Evolutionary conservation across 2,329 filamentous ascomycete species (phyloP).

Genomic region (Colletotrichum costaricense): DNA sequence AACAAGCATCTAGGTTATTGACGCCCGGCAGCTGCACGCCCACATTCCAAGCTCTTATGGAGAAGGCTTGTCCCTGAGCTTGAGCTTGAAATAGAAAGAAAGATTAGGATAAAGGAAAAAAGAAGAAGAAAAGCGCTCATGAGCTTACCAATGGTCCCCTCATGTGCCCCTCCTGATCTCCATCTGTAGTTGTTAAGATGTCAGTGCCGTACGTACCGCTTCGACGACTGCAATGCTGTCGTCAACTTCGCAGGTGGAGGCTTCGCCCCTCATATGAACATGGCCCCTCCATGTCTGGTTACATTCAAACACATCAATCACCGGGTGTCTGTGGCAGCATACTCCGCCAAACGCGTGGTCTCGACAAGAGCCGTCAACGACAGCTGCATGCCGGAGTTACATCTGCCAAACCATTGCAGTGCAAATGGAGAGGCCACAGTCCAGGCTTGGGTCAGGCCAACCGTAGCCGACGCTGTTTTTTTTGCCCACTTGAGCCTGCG

Average conservation of each 20-base stretch:
- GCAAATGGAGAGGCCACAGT: background rate
- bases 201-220: background rate
- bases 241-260: slow-evolving; percentile 8
- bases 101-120: background rate
- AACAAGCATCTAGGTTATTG: slow-evolving; percentile 25
- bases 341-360: slow-evolving; percentile 2
- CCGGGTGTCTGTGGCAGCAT: background rate
- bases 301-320: slow-evolving; percentile 17
- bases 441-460: background rate
- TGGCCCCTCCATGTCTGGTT: slow-evolving; percentile 15
- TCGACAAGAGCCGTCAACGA: slow-evolving; percentile 11
- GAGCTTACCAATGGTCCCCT: slow-evolving; percentile 2
- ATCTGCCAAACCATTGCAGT: slow-evolving; percentile 4
- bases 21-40: slow-evolving; percentile 4
- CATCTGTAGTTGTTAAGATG: slow-evolving; percentile 7
- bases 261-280: slow-evolving; percentile 7
- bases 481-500: background rate
- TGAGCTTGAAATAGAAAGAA: background rate
- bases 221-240: slow-evolving; percentile 4
- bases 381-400: slow-evolving; percentile 21
- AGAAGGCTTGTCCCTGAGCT: slow-evolving; percentile 12
- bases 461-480: background rate
- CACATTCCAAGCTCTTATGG: slow-evolving; percentile 19
- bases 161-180: slow-evolving; percentile 1
- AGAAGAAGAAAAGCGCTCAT: background rate